Evolutionary conservation across 305 asterid species (phyloP), one percentile per base, ranked within the genome.

Genomic region (Fraxinus ornus): DNA sequence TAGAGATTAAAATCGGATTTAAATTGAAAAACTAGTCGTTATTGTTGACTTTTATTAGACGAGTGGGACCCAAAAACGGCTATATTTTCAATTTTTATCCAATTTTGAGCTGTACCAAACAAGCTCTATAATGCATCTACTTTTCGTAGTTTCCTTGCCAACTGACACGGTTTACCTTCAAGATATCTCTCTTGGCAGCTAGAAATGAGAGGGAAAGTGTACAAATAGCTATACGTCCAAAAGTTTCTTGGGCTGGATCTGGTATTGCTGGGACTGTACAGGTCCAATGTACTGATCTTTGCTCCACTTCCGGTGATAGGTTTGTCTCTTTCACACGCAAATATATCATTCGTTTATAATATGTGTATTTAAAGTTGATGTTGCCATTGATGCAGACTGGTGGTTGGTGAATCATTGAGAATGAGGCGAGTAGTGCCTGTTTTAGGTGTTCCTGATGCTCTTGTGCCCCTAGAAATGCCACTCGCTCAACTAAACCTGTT

Each of bases 191-290:
- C 82, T 88, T 96, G 87, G 97, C 98, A 72, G 98, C 99, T 57
- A 91, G 99, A 86, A 96, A 96, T 87, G 99, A 94, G 92, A 93
- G 98, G 91, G 99, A 96, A 88, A 94, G 92, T 87, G 90, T 93
- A 80, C 99, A 96, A 89, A 86, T 96, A 80, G 98, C 97, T 80
- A 52, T 92, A 86, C 97, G 98, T 77, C 99, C 99, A 36, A 96
- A 94, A 91, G 93, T 92, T 82, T 94, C 97, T 75, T 96, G 99
- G 99, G 91, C 91, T 81, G 95, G 92, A 79, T 88, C 94, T 81
- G 84, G 87, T 83, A 80, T 88, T 81, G 98, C 99, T 36, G 99
- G 99, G 78, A 84, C 89, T 22, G 91, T 94, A 82, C 97, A 92
- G 90, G 86, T 96, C 81, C 98, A 91, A 72, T 94, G 94, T 75